phyloP scores from a whole-genome alignment of 108 stramenopile species.

The Stephanodiscus minutulus region DNA sequence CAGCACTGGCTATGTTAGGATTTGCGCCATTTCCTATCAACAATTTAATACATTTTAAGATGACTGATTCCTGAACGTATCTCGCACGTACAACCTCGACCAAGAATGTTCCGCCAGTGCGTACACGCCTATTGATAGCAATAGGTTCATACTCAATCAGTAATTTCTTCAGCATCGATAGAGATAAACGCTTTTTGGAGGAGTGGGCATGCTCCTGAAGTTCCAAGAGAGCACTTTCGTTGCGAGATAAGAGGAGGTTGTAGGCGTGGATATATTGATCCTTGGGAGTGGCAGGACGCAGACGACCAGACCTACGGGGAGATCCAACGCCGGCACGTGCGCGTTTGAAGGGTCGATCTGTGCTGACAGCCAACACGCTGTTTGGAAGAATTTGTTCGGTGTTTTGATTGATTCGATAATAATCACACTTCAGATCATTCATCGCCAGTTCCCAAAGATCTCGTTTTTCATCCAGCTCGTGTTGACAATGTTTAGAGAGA shows the following conservation, averaged over 20 bases:
- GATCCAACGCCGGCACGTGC: not conserved
- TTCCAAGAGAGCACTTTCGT: constrained; percentile 40
- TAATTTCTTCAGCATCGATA: constrained; percentile 48
- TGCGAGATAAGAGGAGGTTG: constrained; percentile 41
- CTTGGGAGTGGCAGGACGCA: constrained; percentile 40
- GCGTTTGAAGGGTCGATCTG: constrained; percentile 11
- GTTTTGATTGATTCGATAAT: constrained; percentile 15
- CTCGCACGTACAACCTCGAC: constrained; percentile 79
- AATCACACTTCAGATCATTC: constrained; percentile 30
- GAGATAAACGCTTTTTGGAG: constrained; percentile 51
- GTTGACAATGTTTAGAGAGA: constrained; percentile 29
- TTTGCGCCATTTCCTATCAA: constrained; percentile 72
- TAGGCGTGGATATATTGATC: constrained; percentile 45
- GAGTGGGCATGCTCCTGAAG: constrained; percentile 38
- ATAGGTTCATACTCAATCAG: constrained; percentile 74
- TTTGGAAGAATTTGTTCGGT: not conserved
- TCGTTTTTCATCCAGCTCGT: constrained; percentile 24
- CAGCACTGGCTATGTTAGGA: constrained; percentile 63
- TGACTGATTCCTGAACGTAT: constrained; percentile 55
- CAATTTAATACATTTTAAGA: constrained; percentile 73
- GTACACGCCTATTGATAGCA: constrained; percentile 64
- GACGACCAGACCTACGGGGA: constrained; percentile 38
- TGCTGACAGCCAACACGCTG: not conserved
- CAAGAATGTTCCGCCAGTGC: constrained; percentile 78
- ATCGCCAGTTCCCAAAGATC: constrained; percentile 41